These are phyloP conservation scores for Ustilago loliicola DNA, from an alignment of 1,284 basidiomycete genomes.

Conservation along the genomic window DNA sequence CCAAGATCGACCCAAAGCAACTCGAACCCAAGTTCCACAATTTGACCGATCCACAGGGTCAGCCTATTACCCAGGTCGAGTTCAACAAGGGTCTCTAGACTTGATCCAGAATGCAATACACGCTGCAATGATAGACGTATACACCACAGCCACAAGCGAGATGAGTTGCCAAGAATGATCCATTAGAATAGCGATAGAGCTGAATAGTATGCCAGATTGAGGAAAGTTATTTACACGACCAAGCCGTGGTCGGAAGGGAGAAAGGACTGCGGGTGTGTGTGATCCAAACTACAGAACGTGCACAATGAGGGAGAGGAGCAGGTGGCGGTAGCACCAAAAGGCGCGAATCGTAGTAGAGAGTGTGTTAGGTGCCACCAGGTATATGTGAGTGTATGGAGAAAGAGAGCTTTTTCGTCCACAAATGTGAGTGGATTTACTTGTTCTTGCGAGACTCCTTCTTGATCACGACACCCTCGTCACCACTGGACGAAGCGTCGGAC, in stretches of 20 bases:
- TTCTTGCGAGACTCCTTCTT: conserved; percentile 43
- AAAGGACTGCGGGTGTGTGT: not conserved
- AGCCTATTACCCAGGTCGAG: conserved; percentile 70
- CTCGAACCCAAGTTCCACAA: conserved; percentile 71
- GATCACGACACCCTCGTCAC: conserved; percentile 49
- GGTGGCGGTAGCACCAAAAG: not conserved
- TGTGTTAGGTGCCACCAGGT: conserved; percentile 11
- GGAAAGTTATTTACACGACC: conserved; percentile 2
- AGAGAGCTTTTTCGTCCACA: not conserved
- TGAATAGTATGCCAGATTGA: conserved; percentile 6
- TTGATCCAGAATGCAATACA: conserved; percentile 4
- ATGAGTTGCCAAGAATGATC: conserved; percentile 3
- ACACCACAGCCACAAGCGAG: not conserved
- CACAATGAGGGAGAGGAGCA: conserved; percentile 1
- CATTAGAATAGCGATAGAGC: conserved; percentile 8
- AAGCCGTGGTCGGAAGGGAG: not conserved
- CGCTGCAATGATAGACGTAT: not conserved
- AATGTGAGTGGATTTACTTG: conserved; percentile 22
- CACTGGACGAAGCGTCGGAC: conserved; percentile 35
- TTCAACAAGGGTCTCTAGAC: conserved; percentile 74
- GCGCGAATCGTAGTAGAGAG: not conserved
- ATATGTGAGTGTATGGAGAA: conserved; percentile 8
- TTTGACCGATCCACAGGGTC: conserved; percentile 67
- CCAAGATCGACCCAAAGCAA: conserved; percentile 70
- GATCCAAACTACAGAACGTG: conserved; percentile 6